These are phyloP conservation scores for Suzukiozyma palmioleophila DNA, from an alignment of 1,139 yeast species.

Conservation along the genomic window DNA sequence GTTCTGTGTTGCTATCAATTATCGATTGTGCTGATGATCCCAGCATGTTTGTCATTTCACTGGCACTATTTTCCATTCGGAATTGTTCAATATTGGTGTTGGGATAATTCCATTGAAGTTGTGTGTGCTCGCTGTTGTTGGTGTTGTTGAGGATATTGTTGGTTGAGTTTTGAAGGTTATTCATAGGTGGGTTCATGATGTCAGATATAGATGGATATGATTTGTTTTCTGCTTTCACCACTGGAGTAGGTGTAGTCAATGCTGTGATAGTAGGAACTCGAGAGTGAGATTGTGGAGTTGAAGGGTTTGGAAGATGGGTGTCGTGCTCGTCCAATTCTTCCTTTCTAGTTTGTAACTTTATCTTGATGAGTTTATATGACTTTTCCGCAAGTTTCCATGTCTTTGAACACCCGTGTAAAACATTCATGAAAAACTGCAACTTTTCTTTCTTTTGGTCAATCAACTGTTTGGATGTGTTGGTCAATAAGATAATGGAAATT, in stretches of 20 bases:
- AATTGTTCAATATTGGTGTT: not conserved
- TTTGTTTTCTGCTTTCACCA: not conserved
- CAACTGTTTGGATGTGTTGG: conserved; percentile 26
- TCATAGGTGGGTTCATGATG: conserved; percentile 3
- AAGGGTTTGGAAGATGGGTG: not conserved
- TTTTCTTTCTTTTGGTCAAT: conserved; percentile 22
- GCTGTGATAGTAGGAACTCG: conserved; percentile 1
- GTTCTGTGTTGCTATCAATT: conserved; percentile 18
- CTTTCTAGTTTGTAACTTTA: conserved; percentile 23
- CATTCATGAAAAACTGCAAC: conserved; percentile 34
- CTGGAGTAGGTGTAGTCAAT: not conserved
- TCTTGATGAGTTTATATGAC: conserved; percentile 37
- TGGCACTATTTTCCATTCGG: not conserved
- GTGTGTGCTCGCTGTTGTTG: not conserved
- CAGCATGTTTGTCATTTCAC: not conserved
- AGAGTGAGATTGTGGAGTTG: not conserved
- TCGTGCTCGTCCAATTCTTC: conserved; percentile 8
- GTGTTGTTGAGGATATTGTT: not conserved
- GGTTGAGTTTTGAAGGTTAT: not conserved
- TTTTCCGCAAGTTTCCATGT: conserved; percentile 51
- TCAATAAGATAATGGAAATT: conserved; percentile 40
- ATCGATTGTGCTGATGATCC: conserved; percentile 8
- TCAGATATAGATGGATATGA: conserved; percentile 1
- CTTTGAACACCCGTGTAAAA: conserved; percentile 32
- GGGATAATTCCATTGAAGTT: not conserved